Conservation (phyloP, 208 protist genomes). For the Strigomonas culicis region DNA sequence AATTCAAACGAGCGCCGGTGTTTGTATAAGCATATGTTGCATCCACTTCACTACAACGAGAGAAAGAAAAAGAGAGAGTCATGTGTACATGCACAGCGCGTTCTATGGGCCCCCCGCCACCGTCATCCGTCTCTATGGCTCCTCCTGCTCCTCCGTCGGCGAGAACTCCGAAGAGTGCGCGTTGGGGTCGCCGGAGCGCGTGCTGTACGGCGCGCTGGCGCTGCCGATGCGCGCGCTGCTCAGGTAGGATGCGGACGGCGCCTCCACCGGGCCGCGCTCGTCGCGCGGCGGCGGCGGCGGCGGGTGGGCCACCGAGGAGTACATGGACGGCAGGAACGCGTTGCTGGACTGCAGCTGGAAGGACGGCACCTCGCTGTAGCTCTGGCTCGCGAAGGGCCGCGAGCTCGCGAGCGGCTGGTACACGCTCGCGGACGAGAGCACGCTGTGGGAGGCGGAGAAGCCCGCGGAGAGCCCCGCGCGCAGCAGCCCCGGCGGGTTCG, state of each 20-base stretch:
- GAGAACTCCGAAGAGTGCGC: conserved; percentile 42
- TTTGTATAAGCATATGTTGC: too few species aligned
- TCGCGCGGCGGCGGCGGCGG: conserved; percentile 8
- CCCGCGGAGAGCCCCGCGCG: background rate
- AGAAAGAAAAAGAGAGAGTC: background rate
- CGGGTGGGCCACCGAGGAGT: conserved; percentile 25
- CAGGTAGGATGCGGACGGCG: conserved; percentile 4
- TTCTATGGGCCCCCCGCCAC: too few species aligned
- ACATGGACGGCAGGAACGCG: conserved; percentile 13
- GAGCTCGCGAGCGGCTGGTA: conserved; percentile 13
- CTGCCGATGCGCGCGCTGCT: conserved; percentile 15
- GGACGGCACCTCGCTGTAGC: conserved; percentile 58
- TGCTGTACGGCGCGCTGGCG: conserved; percentile 12
- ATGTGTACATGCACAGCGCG: too few species aligned
- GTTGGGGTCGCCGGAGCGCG: conserved; percentile 8
- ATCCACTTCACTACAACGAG: too few species aligned
- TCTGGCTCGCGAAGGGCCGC: conserved; percentile 16
- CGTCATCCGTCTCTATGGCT: conserved; percentile 12
- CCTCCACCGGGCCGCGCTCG: conserved; percentile 1
- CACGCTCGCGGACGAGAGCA: conserved; percentile 25
- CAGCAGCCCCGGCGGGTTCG: conserved; percentile 19
- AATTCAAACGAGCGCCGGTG: background rate
- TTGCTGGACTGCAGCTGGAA: conserved; percentile 73
- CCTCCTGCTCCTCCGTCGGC: conserved; percentile 50
- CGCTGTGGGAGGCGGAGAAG: conserved; percentile 34